Conservation (phyloP, 257 asterid species). For the Fraxinus americana region DNA sequence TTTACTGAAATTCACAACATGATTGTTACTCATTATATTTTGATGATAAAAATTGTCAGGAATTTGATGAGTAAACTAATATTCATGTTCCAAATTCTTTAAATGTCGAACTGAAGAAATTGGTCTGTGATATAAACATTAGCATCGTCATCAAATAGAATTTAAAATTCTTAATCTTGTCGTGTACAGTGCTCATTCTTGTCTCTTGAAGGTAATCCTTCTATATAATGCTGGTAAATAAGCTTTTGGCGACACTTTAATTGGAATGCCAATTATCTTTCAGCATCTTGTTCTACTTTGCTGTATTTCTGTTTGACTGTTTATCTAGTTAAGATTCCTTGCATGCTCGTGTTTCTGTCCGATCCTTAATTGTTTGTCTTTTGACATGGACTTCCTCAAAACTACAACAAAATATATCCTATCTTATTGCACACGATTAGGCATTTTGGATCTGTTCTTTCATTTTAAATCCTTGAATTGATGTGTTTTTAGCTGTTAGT, state of each 20-base stretch:
- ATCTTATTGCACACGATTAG: background rate
- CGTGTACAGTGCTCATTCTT: background rate
- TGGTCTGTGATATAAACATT: background rate
- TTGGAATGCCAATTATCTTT: background rate
- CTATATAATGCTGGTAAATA: background rate
- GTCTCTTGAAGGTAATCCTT: background rate
- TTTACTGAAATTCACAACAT: background rate
- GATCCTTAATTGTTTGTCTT: background rate
- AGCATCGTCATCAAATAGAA: background rate
- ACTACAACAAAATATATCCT: background rate
- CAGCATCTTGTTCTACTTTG: background rate
- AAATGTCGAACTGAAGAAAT: background rate
- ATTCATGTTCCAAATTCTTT: background rate
- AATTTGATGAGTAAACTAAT: background rate
- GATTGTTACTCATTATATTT: background rate
- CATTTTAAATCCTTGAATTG: background rate
- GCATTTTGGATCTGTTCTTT: background rate
- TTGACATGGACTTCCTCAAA: background rate
- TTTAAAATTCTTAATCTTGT: background rate
- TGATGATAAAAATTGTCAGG: background rate
- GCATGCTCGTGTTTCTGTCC: background rate
- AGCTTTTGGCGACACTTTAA: background rate
- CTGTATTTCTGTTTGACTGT: background rate
- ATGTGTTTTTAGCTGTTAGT: constrained; percentile 8
- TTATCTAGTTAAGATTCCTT: background rate